Conservation (phyloP, 345 rosid species). For the Hibiscus syriacus region DNA sequence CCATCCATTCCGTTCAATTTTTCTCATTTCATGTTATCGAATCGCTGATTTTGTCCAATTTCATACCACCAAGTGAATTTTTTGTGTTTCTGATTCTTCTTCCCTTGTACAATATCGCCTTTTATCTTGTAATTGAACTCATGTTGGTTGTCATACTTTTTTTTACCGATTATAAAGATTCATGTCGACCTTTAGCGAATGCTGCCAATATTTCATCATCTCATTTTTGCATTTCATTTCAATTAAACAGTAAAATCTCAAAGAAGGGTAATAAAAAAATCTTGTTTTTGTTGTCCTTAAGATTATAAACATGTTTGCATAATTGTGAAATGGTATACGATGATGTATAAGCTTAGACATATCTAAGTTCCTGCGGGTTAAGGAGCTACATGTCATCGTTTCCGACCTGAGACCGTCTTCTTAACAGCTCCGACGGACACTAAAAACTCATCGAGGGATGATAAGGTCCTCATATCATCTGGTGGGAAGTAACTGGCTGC, state of each 20-base stretch:
- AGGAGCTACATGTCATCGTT: conserved; percentile 25
- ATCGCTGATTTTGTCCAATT: neutral
- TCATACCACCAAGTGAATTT: conserved; percentile 7
- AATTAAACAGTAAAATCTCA: too few species aligned
- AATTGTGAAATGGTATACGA: neutral
- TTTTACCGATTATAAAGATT: too few species aligned
- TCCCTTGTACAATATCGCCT: conserved; percentile 14
- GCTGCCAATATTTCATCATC: too few species aligned
- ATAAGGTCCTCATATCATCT: conserved; percentile 22
- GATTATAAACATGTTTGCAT: neutral
- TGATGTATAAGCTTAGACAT: neutral
- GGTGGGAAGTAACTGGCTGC: conserved; percentile 97
- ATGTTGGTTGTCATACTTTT: too few species aligned
- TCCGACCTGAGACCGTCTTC: conserved; percentile 81
- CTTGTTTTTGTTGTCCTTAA: neutral
- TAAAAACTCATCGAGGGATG: conserved; percentile 47
- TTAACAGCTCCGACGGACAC: conserved; percentile 92
- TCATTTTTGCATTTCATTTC: too few species aligned
- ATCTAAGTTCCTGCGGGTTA: neutral
- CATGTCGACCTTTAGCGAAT: too few species aligned
- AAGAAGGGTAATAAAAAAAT: neutral
- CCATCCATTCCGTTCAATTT: conserved; percentile 15
- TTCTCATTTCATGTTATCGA: conserved; percentile 20
- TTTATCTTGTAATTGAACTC: conserved; percentile 7
- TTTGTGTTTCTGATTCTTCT: neutral